Conservation (phyloP, 257 asterid species). For the Nemophila menziesii region DNA sequence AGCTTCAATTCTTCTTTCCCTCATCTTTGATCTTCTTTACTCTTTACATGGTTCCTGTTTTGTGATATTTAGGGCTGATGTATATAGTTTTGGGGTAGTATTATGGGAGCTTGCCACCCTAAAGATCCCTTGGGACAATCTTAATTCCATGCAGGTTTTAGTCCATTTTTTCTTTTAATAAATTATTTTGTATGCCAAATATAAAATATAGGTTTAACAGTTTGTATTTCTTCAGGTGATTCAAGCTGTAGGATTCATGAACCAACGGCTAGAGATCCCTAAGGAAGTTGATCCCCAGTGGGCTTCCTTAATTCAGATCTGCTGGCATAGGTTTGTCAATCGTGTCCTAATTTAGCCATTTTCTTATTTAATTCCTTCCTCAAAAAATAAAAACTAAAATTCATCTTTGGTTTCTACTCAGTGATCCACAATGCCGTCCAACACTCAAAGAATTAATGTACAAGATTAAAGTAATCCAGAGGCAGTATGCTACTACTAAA, state of each 20-base stretch:
- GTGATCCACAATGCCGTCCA: slow-evolving; percentile 69
- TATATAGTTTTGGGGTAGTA: slow-evolving; percentile 83
- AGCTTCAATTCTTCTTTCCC: neutral
- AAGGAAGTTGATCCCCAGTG: slow-evolving; percentile 61
- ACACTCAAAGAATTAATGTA: slow-evolving; percentile 66
- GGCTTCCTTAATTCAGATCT: slow-evolving; percentile 71
- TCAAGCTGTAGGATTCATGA: slow-evolving; percentile 97
- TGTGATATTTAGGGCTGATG: slow-evolving; percentile 57
- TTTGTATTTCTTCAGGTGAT: slow-evolving; percentile 53
- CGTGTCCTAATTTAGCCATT: too few relatives aligned
- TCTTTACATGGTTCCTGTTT: slow-evolving; percentile 5
- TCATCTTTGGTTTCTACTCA: too few relatives aligned
- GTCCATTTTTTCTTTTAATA: too few relatives aligned
- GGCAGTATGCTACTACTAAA: slow-evolving; percentile 32
- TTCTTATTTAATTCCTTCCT: slow-evolving; percentile 3
- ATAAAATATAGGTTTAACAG: too few relatives aligned
- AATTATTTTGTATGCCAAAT: too few relatives aligned
- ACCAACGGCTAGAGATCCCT: slow-evolving; percentile 78
- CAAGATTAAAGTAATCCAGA: slow-evolving; percentile 58
- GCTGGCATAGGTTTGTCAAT: slow-evolving; percentile 73
- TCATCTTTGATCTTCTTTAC: slow-evolving; percentile 4
- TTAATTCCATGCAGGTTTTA: slow-evolving; percentile 96
- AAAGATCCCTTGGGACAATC: slow-evolving; percentile 87
- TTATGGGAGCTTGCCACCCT: slow-evolving; percentile 90
- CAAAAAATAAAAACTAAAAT: too few relatives aligned